Evolutionary conservation across 768 basidiomycete species (phyloP).

Genomic region (Rhodotorula babjevae): DNA sequence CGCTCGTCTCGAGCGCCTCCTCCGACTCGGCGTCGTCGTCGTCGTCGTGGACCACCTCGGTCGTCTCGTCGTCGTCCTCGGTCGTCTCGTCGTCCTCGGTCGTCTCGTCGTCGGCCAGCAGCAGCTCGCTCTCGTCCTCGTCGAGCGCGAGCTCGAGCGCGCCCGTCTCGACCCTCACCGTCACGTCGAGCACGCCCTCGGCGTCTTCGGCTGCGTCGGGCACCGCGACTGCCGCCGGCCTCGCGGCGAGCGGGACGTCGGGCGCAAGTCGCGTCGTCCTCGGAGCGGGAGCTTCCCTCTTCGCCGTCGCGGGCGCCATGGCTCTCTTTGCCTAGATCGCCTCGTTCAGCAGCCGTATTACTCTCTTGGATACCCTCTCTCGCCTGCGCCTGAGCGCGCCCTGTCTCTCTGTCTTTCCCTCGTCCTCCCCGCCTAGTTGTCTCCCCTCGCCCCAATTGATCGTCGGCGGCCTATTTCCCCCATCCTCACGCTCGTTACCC

Average conservation of each 20-base stretch:
- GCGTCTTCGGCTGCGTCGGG: not conserved
- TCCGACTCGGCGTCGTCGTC: constrained; percentile 37
- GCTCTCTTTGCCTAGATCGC: not conserved
- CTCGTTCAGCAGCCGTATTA: too few species aligned
- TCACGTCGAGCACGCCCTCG: constrained; percentile 26
- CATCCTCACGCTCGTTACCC: too few species aligned
- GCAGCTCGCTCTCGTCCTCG: not conserved
- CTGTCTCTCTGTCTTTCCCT: too few species aligned
- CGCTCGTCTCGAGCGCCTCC: not conserved
- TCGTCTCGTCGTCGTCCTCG: constrained; percentile 1
- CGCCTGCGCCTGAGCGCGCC: too few species aligned
- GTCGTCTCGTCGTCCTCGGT: constrained; percentile 40
- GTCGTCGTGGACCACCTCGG: constrained; percentile 33
- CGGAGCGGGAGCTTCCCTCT: not conserved
- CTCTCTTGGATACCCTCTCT: too few species aligned
- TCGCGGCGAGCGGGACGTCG: not conserved
- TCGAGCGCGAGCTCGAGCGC: constrained; percentile 44
- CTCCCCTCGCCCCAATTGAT: too few species aligned
- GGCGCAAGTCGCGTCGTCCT: not conserved
- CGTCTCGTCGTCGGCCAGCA: not conserved
- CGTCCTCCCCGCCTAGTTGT: too few species aligned
- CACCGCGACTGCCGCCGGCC: not conserved
- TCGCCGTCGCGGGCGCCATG: not conserved
- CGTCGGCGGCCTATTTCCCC: too few species aligned
- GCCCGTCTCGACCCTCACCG: constrained; percentile 49